Evolutionary conservation across 305 asterid genomes (phyloP), one percentile per base, ranked within the genome.

Genomic region (Caryopteris hybrid): DNA sequence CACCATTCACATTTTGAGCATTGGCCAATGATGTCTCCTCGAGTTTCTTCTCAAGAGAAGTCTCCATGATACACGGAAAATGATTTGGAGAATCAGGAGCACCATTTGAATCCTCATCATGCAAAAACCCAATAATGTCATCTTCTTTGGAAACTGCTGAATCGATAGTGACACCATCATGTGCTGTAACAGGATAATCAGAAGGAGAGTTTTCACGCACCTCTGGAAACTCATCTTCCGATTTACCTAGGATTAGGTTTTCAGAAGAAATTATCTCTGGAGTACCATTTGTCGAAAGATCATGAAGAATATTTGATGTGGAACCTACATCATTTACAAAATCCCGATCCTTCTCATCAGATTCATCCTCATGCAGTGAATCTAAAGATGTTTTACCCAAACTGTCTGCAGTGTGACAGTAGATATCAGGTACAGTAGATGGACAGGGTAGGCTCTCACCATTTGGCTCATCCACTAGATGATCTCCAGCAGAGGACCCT

Each of bases 101-200:
- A 59, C 67, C 68, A 78, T 72, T 74, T 72, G 76, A 80, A 52
- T 68, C 72, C 80, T 73, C 84, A 57, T 73, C 58, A 71, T 64
- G 80, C 47, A 68, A 66, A 54, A 53, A 83, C 56, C 52, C 66
- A 52, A 42, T 22, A 42, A 69, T 69, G 42, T 64, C 65, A 72
- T 74, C 80, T 76, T 60, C 78, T 58, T 61, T 41, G 36, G 77
- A 70, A 62, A 59, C 54, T 52, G 62, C 41, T 63, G 82, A 78
- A 36, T 55, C 60, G 42, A 66, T 74, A 27, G 23, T 76, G 73
- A 74, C 77, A 68, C 60, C 77, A 43, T 42, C 53, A 33, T 61
- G 61, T 20, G 64, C 64, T 51, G 61, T 41, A 61, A 69, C 81
- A 51, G 83, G 73, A 73, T 53, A 59, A 75, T 73, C 74, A 70